These are phyloP conservation scores for Schizosaccharomyces osmophilus DNA, from an alignment of 805 yeast genomes.

Conservation along the genomic window DNA sequence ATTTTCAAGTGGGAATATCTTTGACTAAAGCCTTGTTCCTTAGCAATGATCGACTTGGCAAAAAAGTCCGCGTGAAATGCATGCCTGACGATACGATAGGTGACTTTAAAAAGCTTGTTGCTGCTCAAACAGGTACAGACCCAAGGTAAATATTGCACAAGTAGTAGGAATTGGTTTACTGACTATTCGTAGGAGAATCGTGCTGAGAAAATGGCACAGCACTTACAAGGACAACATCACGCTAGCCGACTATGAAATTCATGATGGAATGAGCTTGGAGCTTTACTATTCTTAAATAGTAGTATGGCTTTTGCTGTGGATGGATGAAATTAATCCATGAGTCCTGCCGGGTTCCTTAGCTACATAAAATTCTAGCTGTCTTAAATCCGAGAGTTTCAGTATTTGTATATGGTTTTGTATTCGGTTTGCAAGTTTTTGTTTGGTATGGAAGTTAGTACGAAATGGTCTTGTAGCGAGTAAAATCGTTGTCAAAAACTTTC, in stretches of 20 bases:
- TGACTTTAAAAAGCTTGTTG: conserved; percentile 65
- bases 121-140: conserved; percentile 60
- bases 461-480: too few relatives aligned
- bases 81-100: conserved; percentile 65
- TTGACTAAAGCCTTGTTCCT: too few relatives aligned
- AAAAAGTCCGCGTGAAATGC: conserved; percentile 71
- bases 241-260: conserved; percentile 83
- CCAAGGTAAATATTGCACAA: conserved; percentile 22
- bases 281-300: conserved; percentile 22
- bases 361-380: too few relatives aligned
- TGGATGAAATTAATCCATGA: not conserved
- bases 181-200: conserved; percentile 15
- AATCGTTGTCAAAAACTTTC: too few relatives aligned
- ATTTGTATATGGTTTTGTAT: too few relatives aligned
- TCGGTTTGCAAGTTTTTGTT: too few relatives aligned
- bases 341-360: too few relatives aligned
- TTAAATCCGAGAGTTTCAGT: too few relatives aligned
- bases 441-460: too few relatives aligned
- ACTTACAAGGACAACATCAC: conserved; percentile 73
- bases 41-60: conserved; percentile 35
- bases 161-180: not conserved
- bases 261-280: conserved; percentile 70
- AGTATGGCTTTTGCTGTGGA: not conserved
- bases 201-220: conserved; percentile 66
- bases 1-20: too few relatives aligned